phyloP scores from a whole-genome alignment of 2,329 filamentous ascomycete species.

The Penicillium corylophilum region DNA sequence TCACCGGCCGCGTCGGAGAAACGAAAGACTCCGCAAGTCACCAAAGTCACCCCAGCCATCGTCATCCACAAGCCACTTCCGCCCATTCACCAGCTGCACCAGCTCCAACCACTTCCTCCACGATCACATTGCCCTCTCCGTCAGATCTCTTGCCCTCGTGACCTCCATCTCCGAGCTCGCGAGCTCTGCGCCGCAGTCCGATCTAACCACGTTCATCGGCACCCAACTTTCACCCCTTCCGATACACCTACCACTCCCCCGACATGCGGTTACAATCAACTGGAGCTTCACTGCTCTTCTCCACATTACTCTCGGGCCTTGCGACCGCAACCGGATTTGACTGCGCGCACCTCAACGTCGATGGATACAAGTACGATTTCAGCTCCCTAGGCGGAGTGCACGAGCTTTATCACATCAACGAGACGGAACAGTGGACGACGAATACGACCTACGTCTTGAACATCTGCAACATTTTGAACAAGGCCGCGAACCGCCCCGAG shows the following conservation, averaged over 20 bases:
- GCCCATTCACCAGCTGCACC: slow-evolving; percentile 3
- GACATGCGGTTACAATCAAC: slow-evolving; percentile 36
- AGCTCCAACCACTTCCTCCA: background rate
- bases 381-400: slow-evolving; percentile 41
- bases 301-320: slow-evolving; percentile 29
- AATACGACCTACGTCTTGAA: slow-evolving; percentile 42
- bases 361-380: slow-evolving; percentile 41
- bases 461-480: slow-evolving; percentile 34
- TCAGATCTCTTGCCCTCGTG: background rate
- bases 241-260: slow-evolving; percentile 2
- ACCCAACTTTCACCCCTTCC: background rate
- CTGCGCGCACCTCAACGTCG: slow-evolving; percentile 37
- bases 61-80: slow-evolving; percentile 9
- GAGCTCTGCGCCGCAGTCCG: slow-evolving; percentile 4
- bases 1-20: slow-evolving; percentile 27
- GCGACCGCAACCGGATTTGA: slow-evolving; percentile 36
- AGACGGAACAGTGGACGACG: slow-evolving; percentile 25
- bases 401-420: slow-evolving; percentile 31
- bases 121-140: background rate
- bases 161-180: slow-evolving; percentile 3
- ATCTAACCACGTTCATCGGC: background rate
- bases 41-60: slow-evolving; percentile 10
- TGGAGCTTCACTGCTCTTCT: slow-evolving; percentile 25
- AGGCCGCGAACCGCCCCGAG: slow-evolving; percentile 25
- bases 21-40: slow-evolving; percentile 24